phyloP scores from a whole-genome alignment of 192 early-diverging fungal genomes.

The Backusella circina region DNA sequence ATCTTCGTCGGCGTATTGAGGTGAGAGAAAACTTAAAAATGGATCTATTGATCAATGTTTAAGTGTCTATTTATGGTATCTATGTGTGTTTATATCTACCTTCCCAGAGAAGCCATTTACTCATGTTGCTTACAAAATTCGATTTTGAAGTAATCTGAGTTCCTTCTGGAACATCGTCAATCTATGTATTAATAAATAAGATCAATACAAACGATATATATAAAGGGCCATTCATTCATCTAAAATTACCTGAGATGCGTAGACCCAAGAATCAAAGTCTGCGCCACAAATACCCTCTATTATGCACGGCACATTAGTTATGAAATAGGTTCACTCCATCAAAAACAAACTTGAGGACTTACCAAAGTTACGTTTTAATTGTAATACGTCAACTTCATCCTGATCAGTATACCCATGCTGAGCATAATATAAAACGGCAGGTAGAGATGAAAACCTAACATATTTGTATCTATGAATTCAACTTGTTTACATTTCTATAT shows the following conservation, averaged over 20 bases:
- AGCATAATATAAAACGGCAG: constrained; percentile 73
- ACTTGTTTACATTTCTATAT: background rate
- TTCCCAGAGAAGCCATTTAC: constrained; percentile 88
- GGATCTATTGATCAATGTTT: constrained; percentile 46
- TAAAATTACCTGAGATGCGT: constrained; percentile 52
- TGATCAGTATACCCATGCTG: constrained; percentile 69
- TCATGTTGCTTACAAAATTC: constrained; percentile 65
- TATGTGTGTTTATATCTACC: constrained; percentile 32
- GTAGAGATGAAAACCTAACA: constrained; percentile 70
- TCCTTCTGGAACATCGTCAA: constrained; percentile 50
- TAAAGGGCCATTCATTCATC: no score
- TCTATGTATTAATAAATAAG: constrained; percentile 31
- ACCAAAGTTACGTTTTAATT: constrained; percentile 52
- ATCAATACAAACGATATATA: background rate
- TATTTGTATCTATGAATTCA: background rate
- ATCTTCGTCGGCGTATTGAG: constrained; percentile 69
- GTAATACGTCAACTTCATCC: constrained; percentile 53
- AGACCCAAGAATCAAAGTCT: constrained; percentile 72
- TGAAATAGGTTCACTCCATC: background rate
- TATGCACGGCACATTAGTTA: background rate
- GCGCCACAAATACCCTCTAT: constrained; percentile 83
- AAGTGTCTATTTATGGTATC: background rate
- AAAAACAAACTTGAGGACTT: background rate
- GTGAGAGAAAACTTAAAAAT: constrained; percentile 69
- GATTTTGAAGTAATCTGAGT: constrained; percentile 43